These are phyloP conservation scores for Cytospora mali DNA, from an alignment of 2,329 filamentous ascomycete genomes.

Conservation along the genomic window DNA sequence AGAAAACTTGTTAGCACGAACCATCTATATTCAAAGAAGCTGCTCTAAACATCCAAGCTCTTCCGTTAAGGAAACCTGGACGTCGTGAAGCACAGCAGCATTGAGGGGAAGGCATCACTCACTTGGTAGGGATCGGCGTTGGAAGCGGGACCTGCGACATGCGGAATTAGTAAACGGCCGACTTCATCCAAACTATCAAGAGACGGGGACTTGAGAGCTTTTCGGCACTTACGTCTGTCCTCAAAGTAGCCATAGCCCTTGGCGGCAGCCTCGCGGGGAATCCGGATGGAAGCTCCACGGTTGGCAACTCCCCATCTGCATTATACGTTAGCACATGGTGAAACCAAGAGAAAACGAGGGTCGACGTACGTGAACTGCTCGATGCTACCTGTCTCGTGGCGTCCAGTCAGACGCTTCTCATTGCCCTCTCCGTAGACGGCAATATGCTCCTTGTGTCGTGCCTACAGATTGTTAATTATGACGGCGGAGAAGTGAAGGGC, in stretches of 20 bases:
- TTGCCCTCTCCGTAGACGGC: slow-evolving; percentile 72
- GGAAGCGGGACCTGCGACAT: slow-evolving; percentile 35
- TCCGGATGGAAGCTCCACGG: slow-evolving; percentile 91
- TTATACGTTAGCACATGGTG: too few species aligned
- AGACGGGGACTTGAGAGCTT: too few species aligned
- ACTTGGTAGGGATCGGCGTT: slow-evolving; percentile 86
- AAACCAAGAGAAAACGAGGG: too few species aligned
- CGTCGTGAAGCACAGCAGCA: too few species aligned
- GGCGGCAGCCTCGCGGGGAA: slow-evolving; percentile 80
- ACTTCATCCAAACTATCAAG: too few species aligned
- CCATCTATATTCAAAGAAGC: too few species aligned
- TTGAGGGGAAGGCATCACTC: slow-evolving; percentile 77
- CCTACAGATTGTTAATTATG: too few species aligned
- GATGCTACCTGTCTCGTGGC: slow-evolving; percentile 91
- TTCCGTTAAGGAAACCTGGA: too few species aligned
- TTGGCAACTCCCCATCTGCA: slow-evolving; percentile 96
- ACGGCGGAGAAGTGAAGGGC: too few species aligned
- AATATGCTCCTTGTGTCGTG: slow-evolving; percentile 68
- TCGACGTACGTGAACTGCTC: slow-evolving; percentile 93
- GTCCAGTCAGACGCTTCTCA: slow-evolving; percentile 87
- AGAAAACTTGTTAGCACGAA: too few species aligned
- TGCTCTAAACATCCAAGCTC: too few species aligned
- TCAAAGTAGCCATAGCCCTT: slow-evolving; percentile 97
- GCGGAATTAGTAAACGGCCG: too few species aligned
- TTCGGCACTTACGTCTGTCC: slow-evolving; percentile 58